Percentiles rank a stretch among this genome's conserved stretches.
phyloP scores from a whole-genome alignment of 495 filamentous ascomycete genomes.

The Lineolata rhizophorae region DNA sequence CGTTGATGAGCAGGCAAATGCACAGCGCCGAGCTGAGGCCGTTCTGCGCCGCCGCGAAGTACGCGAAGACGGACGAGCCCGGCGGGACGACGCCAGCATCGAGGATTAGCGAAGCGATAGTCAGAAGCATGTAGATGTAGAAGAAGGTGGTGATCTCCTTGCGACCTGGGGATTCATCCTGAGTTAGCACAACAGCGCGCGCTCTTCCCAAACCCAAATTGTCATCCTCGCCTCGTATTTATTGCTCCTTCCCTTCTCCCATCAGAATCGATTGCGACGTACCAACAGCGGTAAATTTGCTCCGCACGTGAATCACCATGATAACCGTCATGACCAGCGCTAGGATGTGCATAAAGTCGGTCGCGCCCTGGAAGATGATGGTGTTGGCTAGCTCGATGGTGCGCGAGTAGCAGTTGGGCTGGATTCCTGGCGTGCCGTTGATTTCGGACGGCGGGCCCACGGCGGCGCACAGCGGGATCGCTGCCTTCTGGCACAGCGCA shows the following conservation, averaged over 20 bases:
- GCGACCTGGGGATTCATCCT: conserved; percentile 49
- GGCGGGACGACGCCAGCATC: conserved; percentile 87
- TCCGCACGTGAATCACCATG: conserved; percentile 91
- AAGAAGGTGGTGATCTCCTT: conserved; percentile 98
- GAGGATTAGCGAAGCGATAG: conserved; percentile 70
- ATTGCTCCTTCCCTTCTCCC: too few species aligned
- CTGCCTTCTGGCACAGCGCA: conserved; percentile 62
- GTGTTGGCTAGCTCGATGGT: conserved; percentile 95
- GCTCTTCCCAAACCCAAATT: too few species aligned
- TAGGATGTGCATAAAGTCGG: conserved; percentile 79
- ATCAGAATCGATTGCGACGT: conserved; percentile 12
- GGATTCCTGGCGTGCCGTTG: conserved; percentile 51
- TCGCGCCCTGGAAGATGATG: conserved; percentile 88
- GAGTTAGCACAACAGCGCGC: conserved; percentile 5
- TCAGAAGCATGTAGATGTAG: conserved; percentile 83
- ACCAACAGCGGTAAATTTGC: conserved; percentile 98
- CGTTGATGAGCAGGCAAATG: conserved; percentile 83
- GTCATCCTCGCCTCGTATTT: too few species aligned
- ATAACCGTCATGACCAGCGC: conserved; percentile 81
- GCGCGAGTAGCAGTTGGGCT: conserved; percentile 79
- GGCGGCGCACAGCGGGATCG: conserved; percentile 70
- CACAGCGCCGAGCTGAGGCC: conserved; percentile 81
- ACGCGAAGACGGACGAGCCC: conserved; percentile 56
- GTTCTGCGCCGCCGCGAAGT: conserved; percentile 74
- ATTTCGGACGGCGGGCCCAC: conserved; percentile 47